Conservation (phyloP, 192 early-diverging fungal genomes). For the Entomortierella chlamydospora region DNA sequence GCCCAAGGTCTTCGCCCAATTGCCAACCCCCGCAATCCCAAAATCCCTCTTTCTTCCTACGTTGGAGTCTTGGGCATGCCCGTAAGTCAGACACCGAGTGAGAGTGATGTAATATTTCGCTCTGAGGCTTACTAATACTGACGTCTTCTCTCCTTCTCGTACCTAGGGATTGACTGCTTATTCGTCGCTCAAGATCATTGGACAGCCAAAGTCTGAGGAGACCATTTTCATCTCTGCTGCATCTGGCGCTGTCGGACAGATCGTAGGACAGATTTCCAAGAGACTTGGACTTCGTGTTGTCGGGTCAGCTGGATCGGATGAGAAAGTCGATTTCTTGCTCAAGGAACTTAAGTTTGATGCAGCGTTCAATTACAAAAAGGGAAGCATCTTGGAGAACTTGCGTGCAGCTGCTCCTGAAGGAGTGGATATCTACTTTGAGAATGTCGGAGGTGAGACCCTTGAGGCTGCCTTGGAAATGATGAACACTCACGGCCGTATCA, state of each 20-base stretch:
- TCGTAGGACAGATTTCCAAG: constrained; percentile 86
- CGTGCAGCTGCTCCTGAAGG: constrained; percentile 74
- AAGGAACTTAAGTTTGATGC: constrained; percentile 76
- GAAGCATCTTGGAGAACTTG: constrained; percentile 60
- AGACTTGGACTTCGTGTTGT: constrained; percentile 77
- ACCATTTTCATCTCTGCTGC: constrained; percentile 85
- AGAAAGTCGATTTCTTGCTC: constrained; percentile 76
- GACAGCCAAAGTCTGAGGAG: constrained; percentile 87
- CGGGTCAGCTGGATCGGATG: constrained; percentile 80
- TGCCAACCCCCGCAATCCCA: constrained; percentile 27
- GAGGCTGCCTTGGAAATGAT: constrained; percentile 75
- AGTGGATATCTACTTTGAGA: constrained; percentile 89
- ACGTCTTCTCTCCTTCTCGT: constrained; percentile 6
- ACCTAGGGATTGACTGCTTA: constrained; percentile 58
- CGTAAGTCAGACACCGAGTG: constrained; percentile 4
- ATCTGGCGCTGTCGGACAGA: constrained; percentile 79
- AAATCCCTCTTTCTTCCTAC: constrained; percentile 39
- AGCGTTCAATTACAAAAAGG: constrained; percentile 90
- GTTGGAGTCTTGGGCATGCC: constrained; percentile 56
- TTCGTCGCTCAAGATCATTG: constrained; percentile 60
- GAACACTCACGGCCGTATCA: constrained; percentile 73
- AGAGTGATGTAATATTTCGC: too few species aligned
- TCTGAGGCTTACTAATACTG: not conserved
- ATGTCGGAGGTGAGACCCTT: constrained; percentile 81
- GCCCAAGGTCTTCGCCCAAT: constrained; percentile 26